phyloP scores from a whole-genome alignment of 2,329 filamentous ascomycete genomes.

The Amesomyces nigricolor region DNA sequence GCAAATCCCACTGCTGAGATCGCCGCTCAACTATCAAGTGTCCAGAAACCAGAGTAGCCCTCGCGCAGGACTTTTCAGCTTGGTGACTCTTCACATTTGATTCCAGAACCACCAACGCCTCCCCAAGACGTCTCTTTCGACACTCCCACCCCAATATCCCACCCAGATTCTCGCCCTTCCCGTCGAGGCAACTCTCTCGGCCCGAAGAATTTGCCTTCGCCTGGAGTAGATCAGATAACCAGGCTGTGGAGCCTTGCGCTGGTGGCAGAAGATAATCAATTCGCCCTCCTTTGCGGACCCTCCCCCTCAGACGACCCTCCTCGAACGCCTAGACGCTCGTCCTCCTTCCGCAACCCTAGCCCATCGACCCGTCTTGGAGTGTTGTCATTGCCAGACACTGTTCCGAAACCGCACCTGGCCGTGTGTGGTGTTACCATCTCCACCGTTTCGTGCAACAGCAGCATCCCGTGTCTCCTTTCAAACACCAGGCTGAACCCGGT shows the following conservation, averaged over 20 bases:
- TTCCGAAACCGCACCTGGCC: neutral
- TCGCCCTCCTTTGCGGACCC: neutral
- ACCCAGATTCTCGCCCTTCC: neutral
- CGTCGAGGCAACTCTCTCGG: too few relatives aligned
- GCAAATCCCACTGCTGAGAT: conserved; percentile 8
- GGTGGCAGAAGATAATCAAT: conserved; percentile 1
- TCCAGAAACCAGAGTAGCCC: neutral
- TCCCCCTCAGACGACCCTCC: neutral
- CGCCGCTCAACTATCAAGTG: conserved; percentile 10
- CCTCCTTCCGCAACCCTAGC: neutral
- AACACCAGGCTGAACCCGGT: conserved; percentile 4
- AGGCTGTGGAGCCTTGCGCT: conserved; percentile 11
- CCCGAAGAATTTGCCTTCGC: conserved; percentile 3
- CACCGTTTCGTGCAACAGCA: neutral
- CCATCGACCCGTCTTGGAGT: neutral
- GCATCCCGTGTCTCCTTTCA: neutral
- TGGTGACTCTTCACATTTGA: neutral
- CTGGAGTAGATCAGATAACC: conserved; percentile 19
- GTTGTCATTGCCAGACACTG: conserved; percentile 1
- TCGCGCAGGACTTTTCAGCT: neutral
- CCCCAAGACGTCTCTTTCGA: neutral
- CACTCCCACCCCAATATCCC: neutral
- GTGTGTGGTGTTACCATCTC: conserved; percentile 4
- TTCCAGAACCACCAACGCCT: neutral
- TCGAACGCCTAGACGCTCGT: neutral